Conservation (phyloP, 805 yeast species). For the Metschnikowia rubicola region DNA sequence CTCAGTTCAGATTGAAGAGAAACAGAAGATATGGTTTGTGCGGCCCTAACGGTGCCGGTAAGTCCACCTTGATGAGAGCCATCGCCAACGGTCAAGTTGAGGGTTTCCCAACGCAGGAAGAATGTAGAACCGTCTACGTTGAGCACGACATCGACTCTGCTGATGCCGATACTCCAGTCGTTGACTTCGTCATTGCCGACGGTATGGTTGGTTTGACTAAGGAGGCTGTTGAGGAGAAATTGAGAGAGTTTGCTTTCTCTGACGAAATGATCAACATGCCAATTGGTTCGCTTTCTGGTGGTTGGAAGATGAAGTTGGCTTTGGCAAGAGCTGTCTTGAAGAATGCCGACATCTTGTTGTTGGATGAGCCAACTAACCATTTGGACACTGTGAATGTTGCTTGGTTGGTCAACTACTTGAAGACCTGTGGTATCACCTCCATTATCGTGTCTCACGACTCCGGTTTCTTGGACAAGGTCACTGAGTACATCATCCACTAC, state of each 20-base stretch:
- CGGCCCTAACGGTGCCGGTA: constrained; percentile 57
- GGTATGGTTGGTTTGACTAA: constrained; percentile 69
- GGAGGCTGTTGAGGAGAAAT: constrained; percentile 69
- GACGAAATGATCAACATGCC: constrained; percentile 93
- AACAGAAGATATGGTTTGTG: constrained; percentile 98
- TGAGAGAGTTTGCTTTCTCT: constrained; percentile 88
- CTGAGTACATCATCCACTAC: constrained; percentile 98
- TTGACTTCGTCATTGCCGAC: constrained; percentile 85
- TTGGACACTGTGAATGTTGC: constrained; percentile 99
- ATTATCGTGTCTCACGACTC: constrained; percentile 99
- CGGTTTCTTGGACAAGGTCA: constrained; percentile 96
- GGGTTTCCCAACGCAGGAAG: constrained; percentile 99
- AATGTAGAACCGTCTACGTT: constrained; percentile 98
- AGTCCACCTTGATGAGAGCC: constrained; percentile 81
- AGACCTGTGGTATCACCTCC: constrained; percentile 97
- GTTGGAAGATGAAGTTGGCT: constrained; percentile 99
- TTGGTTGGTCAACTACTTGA: constrained; percentile 99
- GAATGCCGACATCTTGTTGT: constrained; percentile 95
- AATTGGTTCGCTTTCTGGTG: constrained; percentile 97
- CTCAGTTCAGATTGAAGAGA: constrained; percentile 98
- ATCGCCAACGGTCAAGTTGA: constrained; percentile 98
- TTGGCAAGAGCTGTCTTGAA: constrained; percentile 98
- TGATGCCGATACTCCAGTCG: constrained; percentile 92
- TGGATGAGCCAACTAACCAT: constrained; percentile 99
- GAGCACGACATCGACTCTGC: constrained; percentile 99